A percentile compares a stretch with the other conserved stretches of the same genome.
Evolutionary conservation across 768 basidiomycete genomes (phyloP).

Genomic region (Amanita rimosa): DNA sequence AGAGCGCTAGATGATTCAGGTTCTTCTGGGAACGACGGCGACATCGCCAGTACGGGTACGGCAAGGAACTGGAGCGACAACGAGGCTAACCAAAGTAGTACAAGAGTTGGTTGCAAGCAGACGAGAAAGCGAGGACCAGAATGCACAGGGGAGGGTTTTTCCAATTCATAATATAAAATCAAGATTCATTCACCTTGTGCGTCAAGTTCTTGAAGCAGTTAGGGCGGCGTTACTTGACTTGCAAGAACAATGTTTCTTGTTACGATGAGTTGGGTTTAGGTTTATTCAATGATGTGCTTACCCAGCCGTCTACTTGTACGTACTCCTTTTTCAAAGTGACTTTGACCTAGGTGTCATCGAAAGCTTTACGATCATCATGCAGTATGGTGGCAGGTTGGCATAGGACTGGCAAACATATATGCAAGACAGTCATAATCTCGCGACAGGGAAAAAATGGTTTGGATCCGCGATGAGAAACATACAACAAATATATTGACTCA

Average conservation of each 20-base stretch:
- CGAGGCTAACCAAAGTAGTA: too few relatives aligned
- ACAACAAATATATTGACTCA: too few relatives aligned
- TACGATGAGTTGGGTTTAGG: constrained; percentile 43
- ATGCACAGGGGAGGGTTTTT: too few relatives aligned
- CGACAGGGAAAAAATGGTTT: too few relatives aligned
- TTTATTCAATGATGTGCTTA: constrained; percentile 3
- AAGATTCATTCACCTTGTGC: constrained; percentile 51
- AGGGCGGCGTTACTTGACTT: constrained; percentile 47
- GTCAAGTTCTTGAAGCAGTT: constrained; percentile 60
- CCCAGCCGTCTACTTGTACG: constrained; percentile 68
- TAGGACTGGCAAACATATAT: constrained; percentile 48
- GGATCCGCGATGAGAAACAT: too few relatives aligned
- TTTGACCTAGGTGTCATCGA: constrained; percentile 67
- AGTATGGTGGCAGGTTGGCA: constrained; percentile 14
- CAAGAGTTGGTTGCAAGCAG: too few relatives aligned
- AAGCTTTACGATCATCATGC: constrained; percentile 54
- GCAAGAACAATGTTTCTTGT: constrained; percentile 40
- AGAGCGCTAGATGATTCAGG: constrained; percentile 74
- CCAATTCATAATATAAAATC: too few relatives aligned
- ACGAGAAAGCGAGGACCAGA: too few relatives aligned
- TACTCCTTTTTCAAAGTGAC: constrained; percentile 63
- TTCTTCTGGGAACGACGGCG: constrained; percentile 33
- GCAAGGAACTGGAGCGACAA: constrained; percentile 24
- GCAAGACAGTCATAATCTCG: too few relatives aligned
- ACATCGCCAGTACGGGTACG: constrained; percentile 19